These are phyloP conservation scores for Suillus subluteus DNA, from an alignment of 768 basidiomycete genomes.

Conservation along the genomic window DNA sequence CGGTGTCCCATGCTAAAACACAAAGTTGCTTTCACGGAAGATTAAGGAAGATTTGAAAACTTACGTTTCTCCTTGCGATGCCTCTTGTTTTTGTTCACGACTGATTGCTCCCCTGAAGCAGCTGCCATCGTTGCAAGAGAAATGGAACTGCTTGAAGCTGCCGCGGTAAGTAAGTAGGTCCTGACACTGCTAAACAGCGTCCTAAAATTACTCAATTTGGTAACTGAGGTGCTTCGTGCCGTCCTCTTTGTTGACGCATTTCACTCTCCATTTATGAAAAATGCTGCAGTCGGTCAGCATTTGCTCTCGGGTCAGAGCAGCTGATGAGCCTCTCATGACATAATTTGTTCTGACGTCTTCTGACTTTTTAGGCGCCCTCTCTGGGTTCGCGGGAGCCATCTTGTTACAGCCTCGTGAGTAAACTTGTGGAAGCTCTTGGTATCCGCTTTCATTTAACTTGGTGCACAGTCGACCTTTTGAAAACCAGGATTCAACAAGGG, in stretches of 20 bases:
- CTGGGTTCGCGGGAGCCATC: conserved; percentile 76
- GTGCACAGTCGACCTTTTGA: conserved; percentile 78
- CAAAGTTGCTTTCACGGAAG: no score
- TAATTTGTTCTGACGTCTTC: not conserved
- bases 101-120: no score
- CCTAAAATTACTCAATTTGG: no score
- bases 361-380: conserved; percentile 61
- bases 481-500: conserved; percentile 89
- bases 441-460: not conserved
- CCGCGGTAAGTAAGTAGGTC: no score
- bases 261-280: conserved; percentile 24
- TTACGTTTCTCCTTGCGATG: no score
- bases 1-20: no score
- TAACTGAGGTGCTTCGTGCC: not conserved
- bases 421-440: not conserved
- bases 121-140: no score
- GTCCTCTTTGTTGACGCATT: not conserved
- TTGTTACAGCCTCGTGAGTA: conserved; percentile 76
- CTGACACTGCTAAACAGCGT: no score
- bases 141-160: no score
- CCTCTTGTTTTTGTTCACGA: no score
- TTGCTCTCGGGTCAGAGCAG: conserved; percentile 28
- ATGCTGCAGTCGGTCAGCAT: conserved; percentile 30
- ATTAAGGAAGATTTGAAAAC: no score
- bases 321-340: not conserved